Evolutionary conservation across 371 early-diverging fungal genomes (phyloP), one percentile per base, ranked within the genome.

Genomic region (Apophysomyces elegans): DNA sequence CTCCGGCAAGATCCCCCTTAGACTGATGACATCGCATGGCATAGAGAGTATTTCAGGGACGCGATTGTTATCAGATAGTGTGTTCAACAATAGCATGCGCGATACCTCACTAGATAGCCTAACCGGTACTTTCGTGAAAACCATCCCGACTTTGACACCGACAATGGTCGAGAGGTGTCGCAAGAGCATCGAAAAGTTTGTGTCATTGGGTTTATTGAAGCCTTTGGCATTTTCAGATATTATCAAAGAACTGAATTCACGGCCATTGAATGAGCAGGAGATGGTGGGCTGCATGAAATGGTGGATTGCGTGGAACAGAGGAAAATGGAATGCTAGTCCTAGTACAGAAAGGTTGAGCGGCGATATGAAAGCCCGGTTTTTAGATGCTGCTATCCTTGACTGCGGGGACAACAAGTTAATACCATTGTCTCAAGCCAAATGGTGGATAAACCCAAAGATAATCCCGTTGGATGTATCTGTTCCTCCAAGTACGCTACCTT

Each of bases 231-330:
- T 93, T 13, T 62, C 68, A 0, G 96, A 95, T 74, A 84, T 95
- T 1, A 64, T 90, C 12, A 62, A 67, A 7, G 95, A 94, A 66
- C 73, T 95, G 5, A 77, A 83, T 43, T 71, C 73, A 39, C 73
- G 91, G 0, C 74, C 84, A 2, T 65, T 92, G 3, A 72, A 80
- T 2, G 72, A 67, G 13, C 69, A 68, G 0, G 93, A 95, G 66
- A 85, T 90, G 75, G 78, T 89, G 0, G 88, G 84, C 0, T 83
- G 93, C 54, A 78, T 95, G 73, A 83, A 83, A 66, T 95, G 95
- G 95, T 94, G 91, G 92, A 79, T 90, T 16, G 76, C 76, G 58
- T 69, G 74, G 44, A 73, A 67, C 62, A 72, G 32, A 26, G 32
- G 32, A 26, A 26, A 65, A 16, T 54, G 59, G 7, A 71, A 38